Evolutionary conservation across 352 stramenopile species (phyloP), one percentile per base, ranked within the genome.

Genomic region (Thraustochytrium striatum): DNA sequence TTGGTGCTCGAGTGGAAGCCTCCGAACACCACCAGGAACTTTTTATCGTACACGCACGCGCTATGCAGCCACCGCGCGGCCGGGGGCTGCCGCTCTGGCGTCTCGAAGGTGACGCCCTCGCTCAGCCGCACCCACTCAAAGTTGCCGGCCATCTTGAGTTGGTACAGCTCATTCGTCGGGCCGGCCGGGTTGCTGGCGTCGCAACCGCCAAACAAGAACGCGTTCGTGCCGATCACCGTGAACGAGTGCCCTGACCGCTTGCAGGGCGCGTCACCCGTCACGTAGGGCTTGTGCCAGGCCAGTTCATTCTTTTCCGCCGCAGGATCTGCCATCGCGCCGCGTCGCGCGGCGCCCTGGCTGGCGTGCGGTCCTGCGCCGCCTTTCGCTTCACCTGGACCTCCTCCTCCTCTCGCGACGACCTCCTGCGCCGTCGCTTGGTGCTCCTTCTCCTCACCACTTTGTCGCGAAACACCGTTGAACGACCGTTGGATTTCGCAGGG

Each of bases 201-300:
- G 79, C 88, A 96, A 16, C 94, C 94, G 44, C 93, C 94, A 84
- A 98, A 97, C 16, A 98, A 85, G 78, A 93, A 97, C 21, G 85
- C 87, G 69, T 86, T 94, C 32, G 87, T 88, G 72, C 92, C 92
- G 7, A 93, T 89, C 43, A 97, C 84, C 9, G 93, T 97, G 82
- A 98, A 96, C 28, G 92, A 94, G 83, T 98, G 93, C 5, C 94
- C 93, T 0, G 93, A 98, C 53, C 93, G 87, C 83, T 97, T 97
- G 3, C 94, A 88, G 9, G 94, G 94, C 25, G 96, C 86, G 47
- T 98, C 92, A 41, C 93, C 94, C 59, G 86, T 90, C 82, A 96
- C 95, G 72, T 93, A 94, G 50, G 91, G 90, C 43, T 85, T 84
- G 57, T 89, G 83, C 93, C 94, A 98, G 30, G 83, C 79, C 79